phyloP scores from a whole-genome alignment of 1,284 basidiomycete species.

The Lignosus rhinocerotis region DNA sequence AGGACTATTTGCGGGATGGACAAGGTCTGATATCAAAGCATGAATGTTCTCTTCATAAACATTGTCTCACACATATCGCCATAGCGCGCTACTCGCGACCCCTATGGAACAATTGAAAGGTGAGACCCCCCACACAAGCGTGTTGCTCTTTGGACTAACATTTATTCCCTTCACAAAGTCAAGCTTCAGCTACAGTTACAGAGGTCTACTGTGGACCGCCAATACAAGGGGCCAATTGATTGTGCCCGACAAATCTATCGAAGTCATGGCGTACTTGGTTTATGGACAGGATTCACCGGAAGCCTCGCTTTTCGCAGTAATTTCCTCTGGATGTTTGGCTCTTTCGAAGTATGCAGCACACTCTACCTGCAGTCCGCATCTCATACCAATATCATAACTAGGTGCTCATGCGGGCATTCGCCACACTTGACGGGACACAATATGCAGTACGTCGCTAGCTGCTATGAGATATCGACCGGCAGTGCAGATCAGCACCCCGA shows the following conservation, averaged over 20 bases:
- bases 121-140: constrained; percentile 24
- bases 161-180: constrained; percentile 41
- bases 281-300: constrained; percentile 68
- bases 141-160: neutral
- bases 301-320: constrained; percentile 63
- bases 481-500: constrained; percentile 58
- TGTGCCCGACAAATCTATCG: constrained; percentile 56
- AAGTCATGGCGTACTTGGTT: constrained; percentile 54
- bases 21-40: constrained; percentile 48
- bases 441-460: constrained; percentile 45
- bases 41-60: neutral
- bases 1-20: constrained; percentile 75
- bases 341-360: constrained; percentile 48
- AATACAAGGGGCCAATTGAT: constrained; percentile 67
- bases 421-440: constrained; percentile 49
- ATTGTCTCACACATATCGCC: neutral
- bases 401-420: constrained; percentile 61
- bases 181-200: constrained; percentile 78
- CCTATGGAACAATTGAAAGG: constrained; percentile 77
- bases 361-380: too few relatives aligned
- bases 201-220: constrained; percentile 50
- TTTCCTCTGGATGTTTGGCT: constrained; percentile 71
- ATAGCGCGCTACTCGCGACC: constrained; percentile 64
- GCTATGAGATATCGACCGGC: neutral
- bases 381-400: constrained; percentile 21